phyloP scores from a whole-genome alignment of 1,284 basidiomycete genomes.

The Volvariella volvacea region DNA sequence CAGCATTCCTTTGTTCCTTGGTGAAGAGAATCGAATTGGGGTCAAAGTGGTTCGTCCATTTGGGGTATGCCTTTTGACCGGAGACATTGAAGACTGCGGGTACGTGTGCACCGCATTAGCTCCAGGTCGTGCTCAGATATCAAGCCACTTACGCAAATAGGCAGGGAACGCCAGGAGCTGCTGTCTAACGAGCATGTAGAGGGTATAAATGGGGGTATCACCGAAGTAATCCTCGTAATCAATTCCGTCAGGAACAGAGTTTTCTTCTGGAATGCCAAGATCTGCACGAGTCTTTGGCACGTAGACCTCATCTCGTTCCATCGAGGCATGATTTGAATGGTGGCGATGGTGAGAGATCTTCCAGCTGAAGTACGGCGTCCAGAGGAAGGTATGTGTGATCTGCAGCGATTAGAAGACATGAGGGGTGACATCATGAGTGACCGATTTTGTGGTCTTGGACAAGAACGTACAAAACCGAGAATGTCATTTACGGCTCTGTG shows the following conservation, averaged over 20 bases:
- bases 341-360: conserved; percentile 49
- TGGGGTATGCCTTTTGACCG: conserved; percentile 62
- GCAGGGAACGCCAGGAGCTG: conserved; percentile 74
- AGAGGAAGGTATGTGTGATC: conserved; percentile 39
- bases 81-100: conserved; percentile 52
- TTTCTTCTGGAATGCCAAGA: conserved; percentile 34
- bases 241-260: conserved; percentile 19
- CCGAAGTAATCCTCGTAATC: conserved; percentile 52
- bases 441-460: background rate
- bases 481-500: conserved; percentile 21
- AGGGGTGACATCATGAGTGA: background rate
- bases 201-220: conserved; percentile 54
- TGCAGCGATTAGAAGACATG: conserved; percentile 12
- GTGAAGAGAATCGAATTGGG: conserved; percentile 51
- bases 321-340: conserved; percentile 44
- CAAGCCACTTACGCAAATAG: conserved; percentile 47
- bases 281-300: conserved; percentile 50
- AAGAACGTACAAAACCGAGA: conserved; percentile 35
- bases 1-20: conserved; percentile 40
- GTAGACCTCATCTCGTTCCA: conserved; percentile 59
- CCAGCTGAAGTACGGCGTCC: conserved; percentile 53
- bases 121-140: no score
- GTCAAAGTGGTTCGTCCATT: conserved; percentile 55
- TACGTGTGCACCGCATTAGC: background rate
- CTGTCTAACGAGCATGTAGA: conserved; percentile 44